Evolutionary conservation across 139 green algal genomes (phyloP), one percentile per base, ranked within the genome.

Genomic region (Coccomyxa sp.): DNA sequence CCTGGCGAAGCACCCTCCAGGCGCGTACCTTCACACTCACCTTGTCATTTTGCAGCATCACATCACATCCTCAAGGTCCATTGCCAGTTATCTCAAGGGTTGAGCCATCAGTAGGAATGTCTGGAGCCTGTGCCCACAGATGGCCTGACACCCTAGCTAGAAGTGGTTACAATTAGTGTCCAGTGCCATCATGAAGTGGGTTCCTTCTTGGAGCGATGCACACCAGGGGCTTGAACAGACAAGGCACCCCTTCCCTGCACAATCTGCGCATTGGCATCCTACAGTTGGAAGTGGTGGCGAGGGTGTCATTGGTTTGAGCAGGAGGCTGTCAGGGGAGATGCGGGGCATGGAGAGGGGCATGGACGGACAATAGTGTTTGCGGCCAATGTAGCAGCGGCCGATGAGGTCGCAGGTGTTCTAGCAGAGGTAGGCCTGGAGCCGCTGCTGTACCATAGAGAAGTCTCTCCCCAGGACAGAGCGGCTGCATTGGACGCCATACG

Each of bases 331-430:
- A 76, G n/a, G 0, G 57, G 10, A 25, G 85, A 88, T 21, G 58
- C 27, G 9, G n/a, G 63, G 25, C 76, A 82, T 83, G 28, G 57
- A 76, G 80, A 79, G 27, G 80, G 74, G 30, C 16, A 59, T n/a
- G 89, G 88, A n/a, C 86, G 88, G 76, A 93, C 89, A 68, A 90
- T 99, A 27, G 91, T 99, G 28, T 99, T 99, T 90, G 86, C 90
- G 0, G 86, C 86, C 0, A 89, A 94, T 63, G 87, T 89, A 0
- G 88, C 84, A 0, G 83, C 90, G 1, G 93, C 93, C 0, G 87
- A 94, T 30, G 30, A 82, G 13, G 88, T 82, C 4, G 86, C 86
- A 7, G 83, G 27, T 17, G 83, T 78, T 17, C 83, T 98, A 57
- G 78, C 76, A n/a, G 21, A 86, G 83, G 85, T 79, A 76, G 85